Percentiles rank a stretch among this genome's conserved stretches.
Evolutionary conservation across 331 rosid species (phyloP).

Genomic region (Rosa hybrid): DNA sequence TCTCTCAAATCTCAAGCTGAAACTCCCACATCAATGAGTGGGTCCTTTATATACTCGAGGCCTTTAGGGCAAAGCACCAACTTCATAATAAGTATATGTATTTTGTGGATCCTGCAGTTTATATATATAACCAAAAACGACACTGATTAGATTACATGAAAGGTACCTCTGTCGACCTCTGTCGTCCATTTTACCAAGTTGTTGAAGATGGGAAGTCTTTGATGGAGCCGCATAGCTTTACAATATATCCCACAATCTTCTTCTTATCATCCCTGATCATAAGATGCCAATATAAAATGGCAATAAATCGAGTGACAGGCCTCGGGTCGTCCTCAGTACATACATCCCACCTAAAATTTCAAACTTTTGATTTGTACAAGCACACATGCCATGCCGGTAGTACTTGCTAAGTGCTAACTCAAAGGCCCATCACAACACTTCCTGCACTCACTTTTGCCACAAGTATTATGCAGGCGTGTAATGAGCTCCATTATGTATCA

Average conservation of each 20-base stretch:
- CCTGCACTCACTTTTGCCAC: background rate
- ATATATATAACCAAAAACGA: background rate
- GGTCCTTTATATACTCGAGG: background rate
- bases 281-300: background rate
- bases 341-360: constrained; percentile 6
- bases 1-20: background rate
- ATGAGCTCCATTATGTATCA: background rate
- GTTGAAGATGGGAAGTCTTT: background rate
- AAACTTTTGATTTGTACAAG: background rate
- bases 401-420: background rate
- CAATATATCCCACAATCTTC: background rate
- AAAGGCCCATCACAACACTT: constrained; percentile 2
- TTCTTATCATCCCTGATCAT: background rate
- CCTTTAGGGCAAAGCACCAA: background rate
- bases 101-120: background rate
- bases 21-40: constrained; percentile 1
- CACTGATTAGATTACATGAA: background rate
- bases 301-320: constrained; percentile 18
- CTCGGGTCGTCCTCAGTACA: constrained; percentile 21
- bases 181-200: background rate
- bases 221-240: background rate
- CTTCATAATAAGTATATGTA: background rate
- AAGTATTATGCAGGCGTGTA: background rate
- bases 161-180: background rate
- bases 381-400: background rate